Percentiles rank a stretch among this genome's conserved stretches.
Evolutionary conservation across 2,329 filamentous ascomycete species (phyloP).

Genomic region (Exophiala sp.): DNA sequence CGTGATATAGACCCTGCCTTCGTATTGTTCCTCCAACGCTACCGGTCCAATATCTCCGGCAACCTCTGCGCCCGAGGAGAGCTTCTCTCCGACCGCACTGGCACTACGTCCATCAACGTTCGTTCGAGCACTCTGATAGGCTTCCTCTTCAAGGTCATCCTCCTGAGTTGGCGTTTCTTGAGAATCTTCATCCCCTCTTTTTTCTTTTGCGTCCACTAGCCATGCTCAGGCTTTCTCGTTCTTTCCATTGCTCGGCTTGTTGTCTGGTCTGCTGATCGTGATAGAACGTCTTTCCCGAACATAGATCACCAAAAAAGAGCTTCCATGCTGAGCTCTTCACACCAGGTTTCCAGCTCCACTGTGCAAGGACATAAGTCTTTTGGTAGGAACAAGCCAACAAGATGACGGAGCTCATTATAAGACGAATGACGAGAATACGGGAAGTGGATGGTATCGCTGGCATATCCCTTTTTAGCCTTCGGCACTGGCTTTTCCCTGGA

Average conservation of each 20-base stretch:
- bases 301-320: conserved; percentile 65
- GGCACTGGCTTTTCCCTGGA: not conserved
- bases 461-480: not conserved
- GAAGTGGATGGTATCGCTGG: conserved; percentile 46
- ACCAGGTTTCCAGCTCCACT: conserved; percentile 59
- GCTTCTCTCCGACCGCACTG: not conserved
- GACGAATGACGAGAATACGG: conserved; percentile 89
- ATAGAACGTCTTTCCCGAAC: conserved; percentile 54
- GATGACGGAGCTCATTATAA: conserved; percentile 66
- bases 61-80: not conserved
- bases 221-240: conserved; percentile 21
- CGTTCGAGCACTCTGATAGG: conserved; percentile 5
- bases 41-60: not conserved
- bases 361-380: conserved; percentile 80
- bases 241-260: conserved; percentile 22
- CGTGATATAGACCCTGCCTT: not conserved
- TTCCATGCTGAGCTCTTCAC: conserved; percentile 56
- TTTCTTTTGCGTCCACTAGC: conserved; percentile 27
- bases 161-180: conserved; percentile 15
- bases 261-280: conserved; percentile 60
- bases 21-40: not conserved
- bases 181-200: conserved; percentile 11
- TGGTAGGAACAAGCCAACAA: conserved; percentile 64
- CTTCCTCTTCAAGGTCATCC: conserved; percentile 4
- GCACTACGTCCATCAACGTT: not conserved